Evolutionary conservation across 345 rosid genomes (phyloP), one percentile per base, ranked within the genome.

Genomic region (Gossypium arboreum): DNA sequence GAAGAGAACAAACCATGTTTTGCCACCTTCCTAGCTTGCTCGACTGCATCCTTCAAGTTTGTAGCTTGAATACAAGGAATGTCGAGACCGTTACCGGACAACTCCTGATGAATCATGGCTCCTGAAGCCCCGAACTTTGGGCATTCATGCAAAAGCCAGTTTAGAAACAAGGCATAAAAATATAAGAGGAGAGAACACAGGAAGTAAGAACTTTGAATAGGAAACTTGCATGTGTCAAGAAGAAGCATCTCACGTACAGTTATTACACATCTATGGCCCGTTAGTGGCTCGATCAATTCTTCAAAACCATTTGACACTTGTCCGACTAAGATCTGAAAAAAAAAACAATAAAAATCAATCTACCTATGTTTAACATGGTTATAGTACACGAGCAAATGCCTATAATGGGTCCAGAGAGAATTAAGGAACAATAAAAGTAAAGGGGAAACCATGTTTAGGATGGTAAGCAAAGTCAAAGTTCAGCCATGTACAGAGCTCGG

Each of bases 261-360:
- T 57, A 83, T 68, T 17, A 72, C 85, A 51, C 85, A 80, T 80
- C 81, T 80, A 13, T 83, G 85, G 47, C 66, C 20, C 15, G 69
- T 75, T 17, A 83, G 73, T 3, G 73, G 77, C 61, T 78, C 73
- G 6, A 78, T 51, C 76, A 83, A 52, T 67, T 62, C 73, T 50
- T 75, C 83, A 75, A 83, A 80, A 57, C 81, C 83, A 63, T 78
- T 76, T 8, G 78, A 80, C 25, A 39, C 74, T 56, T 75, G 77
- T 22, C 51, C 79, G 43, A 47, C 2, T 43, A 62, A 34, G 51
- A 64, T 76, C 78, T 82, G 73, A 79, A 73, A 81, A 61, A 45
- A 59, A 34, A 48, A 60, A 24, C 27, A 56, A 61, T 4, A 5
- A 29, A 13, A 17, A 61, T 22, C 18, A 55, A 65, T 10, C 43